Evolutionary conservation across 768 basidiomycete genomes (phyloP).

Genomic region (Phanerochaete carnosa): DNA sequence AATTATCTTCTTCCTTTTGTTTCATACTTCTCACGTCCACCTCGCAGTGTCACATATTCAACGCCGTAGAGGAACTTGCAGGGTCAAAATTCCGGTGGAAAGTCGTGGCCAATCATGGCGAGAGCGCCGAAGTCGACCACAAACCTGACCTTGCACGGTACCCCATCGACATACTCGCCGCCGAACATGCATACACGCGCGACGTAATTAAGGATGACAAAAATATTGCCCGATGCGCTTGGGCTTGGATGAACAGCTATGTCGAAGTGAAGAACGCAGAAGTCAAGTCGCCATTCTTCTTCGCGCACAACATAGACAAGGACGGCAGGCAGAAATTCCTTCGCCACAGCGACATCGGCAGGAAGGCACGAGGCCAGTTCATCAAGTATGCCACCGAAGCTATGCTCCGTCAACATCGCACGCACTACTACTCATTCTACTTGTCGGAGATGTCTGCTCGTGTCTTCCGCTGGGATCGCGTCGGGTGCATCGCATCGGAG

Average conservation of each 20-base stretch:
- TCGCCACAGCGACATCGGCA: not conserved
- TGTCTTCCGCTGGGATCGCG: conserved; percentile 3
- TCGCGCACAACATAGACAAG: not conserved
- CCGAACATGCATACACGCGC: not conserved
- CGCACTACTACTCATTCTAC: too few species aligned
- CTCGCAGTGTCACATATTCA: not conserved
- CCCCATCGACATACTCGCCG: not conserved
- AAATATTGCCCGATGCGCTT: not conserved
- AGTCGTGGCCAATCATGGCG: not conserved
- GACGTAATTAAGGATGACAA: not conserved
- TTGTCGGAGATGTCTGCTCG: not conserved
- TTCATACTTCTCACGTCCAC: not conserved
- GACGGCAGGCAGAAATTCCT: not conserved
- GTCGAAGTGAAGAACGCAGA: not conserved
- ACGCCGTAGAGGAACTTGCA: not conserved
- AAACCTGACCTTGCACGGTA: not conserved
- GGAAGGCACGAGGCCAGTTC: not conserved
- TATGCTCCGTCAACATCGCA: too few species aligned
- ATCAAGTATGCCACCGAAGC: not conserved
- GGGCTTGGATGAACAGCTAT: not conserved
- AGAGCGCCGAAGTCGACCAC: not conserved
- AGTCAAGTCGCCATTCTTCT: not conserved
- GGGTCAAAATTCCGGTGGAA: not conserved
- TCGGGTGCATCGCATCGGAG: not conserved
- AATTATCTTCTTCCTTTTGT: not conserved